phyloP scores from a whole-genome alignment of 306 rosid genomes.

The Cucurbita pepo region DNA sequence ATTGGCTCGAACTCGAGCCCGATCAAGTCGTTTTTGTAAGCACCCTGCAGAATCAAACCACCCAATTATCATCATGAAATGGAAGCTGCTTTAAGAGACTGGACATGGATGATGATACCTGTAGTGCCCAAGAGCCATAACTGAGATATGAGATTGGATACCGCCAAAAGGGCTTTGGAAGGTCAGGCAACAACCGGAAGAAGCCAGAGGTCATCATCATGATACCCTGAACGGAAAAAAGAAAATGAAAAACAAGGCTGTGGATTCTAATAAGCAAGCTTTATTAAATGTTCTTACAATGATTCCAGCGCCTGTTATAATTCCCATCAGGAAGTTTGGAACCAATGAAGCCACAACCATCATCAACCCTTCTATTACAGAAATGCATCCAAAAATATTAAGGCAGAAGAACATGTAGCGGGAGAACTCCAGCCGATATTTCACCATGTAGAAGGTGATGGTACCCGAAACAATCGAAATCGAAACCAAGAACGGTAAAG shows the following conservation, averaged over 20 bases:
- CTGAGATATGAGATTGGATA: slow-evolving; percentile 77
- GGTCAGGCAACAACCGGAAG: slow-evolving; percentile 61
- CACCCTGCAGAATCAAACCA: slow-evolving; percentile 41
- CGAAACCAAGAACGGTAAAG: slow-evolving; percentile 82
- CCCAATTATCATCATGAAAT: not conserved
- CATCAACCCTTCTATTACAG: slow-evolving; percentile 93
- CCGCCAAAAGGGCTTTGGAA: slow-evolving; percentile 88
- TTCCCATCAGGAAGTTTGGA: slow-evolving; percentile 97
- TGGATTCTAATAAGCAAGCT: not conserved
- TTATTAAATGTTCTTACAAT: slow-evolving; percentile 41
- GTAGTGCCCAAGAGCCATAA: slow-evolving; percentile 80
- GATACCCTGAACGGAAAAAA: slow-evolving; percentile 45
- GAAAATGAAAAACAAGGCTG: slow-evolving; percentile 8
- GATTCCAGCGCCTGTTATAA: slow-evolving; percentile 83
- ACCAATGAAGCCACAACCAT: slow-evolving; percentile 96
- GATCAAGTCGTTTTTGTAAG: slow-evolving; percentile 75
- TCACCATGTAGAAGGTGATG: slow-evolving; percentile 70
- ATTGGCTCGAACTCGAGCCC: slow-evolving; percentile 71
- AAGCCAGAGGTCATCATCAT: slow-evolving; percentile 92
- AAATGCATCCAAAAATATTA: slow-evolving; percentile 51
- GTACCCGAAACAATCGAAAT: slow-evolving; percentile 45
- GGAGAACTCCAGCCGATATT: slow-evolving; percentile 48
- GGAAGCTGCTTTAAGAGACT: not conserved
- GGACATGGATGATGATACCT: slow-evolving; percentile 21
- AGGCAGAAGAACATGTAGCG: slow-evolving; percentile 55